phyloP scores from a whole-genome alignment of 2,329 filamentous ascomycete species.

The Apiospora koreana region DNA sequence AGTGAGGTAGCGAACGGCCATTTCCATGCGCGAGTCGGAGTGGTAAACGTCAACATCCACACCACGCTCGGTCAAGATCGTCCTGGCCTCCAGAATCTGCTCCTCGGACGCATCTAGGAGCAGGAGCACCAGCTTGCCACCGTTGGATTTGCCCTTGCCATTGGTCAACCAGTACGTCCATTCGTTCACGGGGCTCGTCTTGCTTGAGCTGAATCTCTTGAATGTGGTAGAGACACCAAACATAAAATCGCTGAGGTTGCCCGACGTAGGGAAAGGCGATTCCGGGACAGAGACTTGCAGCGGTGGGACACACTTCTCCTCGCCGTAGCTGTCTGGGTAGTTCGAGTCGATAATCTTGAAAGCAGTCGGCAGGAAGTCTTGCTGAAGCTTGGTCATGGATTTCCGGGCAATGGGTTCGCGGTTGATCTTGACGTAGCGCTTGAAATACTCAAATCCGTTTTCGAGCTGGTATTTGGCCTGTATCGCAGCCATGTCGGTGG shows the following conservation, averaged over 20 bases:
- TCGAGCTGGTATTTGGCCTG: constrained; percentile 49
- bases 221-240: constrained; percentile 62
- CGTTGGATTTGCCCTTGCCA: constrained; percentile 55
- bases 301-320: constrained; percentile 48
- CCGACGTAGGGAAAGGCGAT: constrained; percentile 51
- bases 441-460: constrained; percentile 55
- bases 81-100: constrained; percentile 51
- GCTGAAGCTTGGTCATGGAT: constrained; percentile 51
- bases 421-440: constrained; percentile 55
- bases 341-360: constrained; percentile 51
- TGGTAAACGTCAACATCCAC: constrained; percentile 60
- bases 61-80: constrained; percentile 47
- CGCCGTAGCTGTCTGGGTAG: constrained; percentile 38
- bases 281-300: constrained; percentile 52
- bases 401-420: constrained; percentile 51
- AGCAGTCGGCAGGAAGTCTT: constrained; percentile 47
- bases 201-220: constrained; percentile 51
- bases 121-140: constrained; percentile 56
- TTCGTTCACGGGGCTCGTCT: constrained; percentile 55
- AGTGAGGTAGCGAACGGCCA: constrained; percentile 60
- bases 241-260: constrained; percentile 58
- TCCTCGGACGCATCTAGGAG: constrained; percentile 54
- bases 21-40: constrained; percentile 53
- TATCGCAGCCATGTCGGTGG: constrained; percentile 45
- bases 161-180: constrained; percentile 64